phyloP scores from a whole-genome alignment of 2,329 filamentous ascomycete species.

The Tolypocladium ophioglossoides region DNA sequence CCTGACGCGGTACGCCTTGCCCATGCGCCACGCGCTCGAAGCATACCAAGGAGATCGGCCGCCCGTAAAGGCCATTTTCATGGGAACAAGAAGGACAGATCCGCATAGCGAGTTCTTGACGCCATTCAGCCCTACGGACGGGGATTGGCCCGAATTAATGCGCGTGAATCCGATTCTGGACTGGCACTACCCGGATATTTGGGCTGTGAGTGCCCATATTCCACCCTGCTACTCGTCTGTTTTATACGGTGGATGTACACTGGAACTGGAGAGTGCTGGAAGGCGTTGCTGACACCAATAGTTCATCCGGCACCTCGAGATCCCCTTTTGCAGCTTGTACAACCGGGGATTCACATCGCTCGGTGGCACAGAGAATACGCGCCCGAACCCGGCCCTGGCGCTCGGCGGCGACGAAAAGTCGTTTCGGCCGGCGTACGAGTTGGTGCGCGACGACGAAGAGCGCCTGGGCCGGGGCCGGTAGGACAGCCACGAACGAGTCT shows the following conservation, averaged over 20 bases:
- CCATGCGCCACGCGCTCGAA: slow-evolving; percentile 74
- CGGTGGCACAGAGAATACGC: slow-evolving; percentile 82
- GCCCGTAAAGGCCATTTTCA: slow-evolving; percentile 48
- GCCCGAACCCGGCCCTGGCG: slow-evolving; percentile 71
- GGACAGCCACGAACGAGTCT: not conserved
- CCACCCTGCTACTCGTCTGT: not conserved
- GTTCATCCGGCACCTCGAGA: slow-evolving; percentile 69
- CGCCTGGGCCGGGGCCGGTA: slow-evolving; percentile 59
- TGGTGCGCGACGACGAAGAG: slow-evolving; percentile 67
- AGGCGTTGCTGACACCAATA: slow-evolving; percentile 22
- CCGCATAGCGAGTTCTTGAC: slow-evolving; percentile 73
- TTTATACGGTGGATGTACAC: not conserved
- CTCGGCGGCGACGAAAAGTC: slow-evolving; percentile 19
- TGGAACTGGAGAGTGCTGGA: not conserved
- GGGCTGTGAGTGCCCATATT: slow-evolving; percentile 55
- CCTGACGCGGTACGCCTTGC: slow-evolving; percentile 60
- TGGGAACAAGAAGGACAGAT: slow-evolving; percentile 74
- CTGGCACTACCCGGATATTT: slow-evolving; percentile 94
- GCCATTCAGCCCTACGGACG: slow-evolving; percentile 80
- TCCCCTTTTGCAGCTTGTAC: slow-evolving; percentile 82
- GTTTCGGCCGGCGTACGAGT: slow-evolving; percentile 66
- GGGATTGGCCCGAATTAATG: slow-evolving; percentile 87
- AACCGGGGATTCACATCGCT: slow-evolving; percentile 83
- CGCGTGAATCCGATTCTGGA: slow-evolving; percentile 92
- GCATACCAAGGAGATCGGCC: slow-evolving; percentile 60